Evolutionary conservation across 441 rosid species (phyloP).

Genomic region (Pelargonium fulgidum): DNA sequence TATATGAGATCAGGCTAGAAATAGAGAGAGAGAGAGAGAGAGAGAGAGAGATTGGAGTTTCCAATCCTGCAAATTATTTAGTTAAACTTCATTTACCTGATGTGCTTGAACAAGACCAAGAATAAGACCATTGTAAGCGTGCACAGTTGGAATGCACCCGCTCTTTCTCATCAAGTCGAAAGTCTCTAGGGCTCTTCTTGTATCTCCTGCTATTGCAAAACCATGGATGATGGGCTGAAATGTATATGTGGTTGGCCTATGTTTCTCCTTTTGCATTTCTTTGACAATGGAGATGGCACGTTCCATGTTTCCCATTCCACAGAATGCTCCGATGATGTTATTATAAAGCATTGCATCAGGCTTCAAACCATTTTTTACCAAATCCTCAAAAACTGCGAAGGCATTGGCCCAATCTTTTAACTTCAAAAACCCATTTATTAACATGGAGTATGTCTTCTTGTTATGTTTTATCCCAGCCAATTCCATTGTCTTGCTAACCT

Average conservation of each 20-base stretch:
- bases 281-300: slow-evolving; percentile 76
- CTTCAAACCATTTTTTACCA: slow-evolving; percentile 61
- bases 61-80: not conserved
- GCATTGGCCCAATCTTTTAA: slow-evolving; percentile 95
- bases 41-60: not conserved
- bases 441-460: slow-evolving; percentile 88
- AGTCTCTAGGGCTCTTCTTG: slow-evolving; percentile 66
- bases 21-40: no score
- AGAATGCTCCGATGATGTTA: slow-evolving; percentile 74
- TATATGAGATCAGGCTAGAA: no score
- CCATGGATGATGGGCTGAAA: slow-evolving; percentile 88
- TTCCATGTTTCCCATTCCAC: slow-evolving; percentile 97
- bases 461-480: slow-evolving; percentile 71
- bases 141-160: slow-evolving; percentile 90
- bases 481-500: slow-evolving; percentile 72
- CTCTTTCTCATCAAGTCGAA: slow-evolving; percentile 87
- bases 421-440: slow-evolving; percentile 81
- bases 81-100: slow-evolving; percentile 41
- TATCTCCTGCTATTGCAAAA: slow-evolving; percentile 73
- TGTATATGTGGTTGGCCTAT: slow-evolving; percentile 70
- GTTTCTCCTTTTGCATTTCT: slow-evolving; percentile 81
- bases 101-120: slow-evolving; percentile 87
- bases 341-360: slow-evolving; percentile 87
- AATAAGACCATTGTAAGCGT: slow-evolving; percentile 83
- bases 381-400: slow-evolving; percentile 81